Conservation (phyloP, 106 monocot species). For the Allium cepa region DNA sequence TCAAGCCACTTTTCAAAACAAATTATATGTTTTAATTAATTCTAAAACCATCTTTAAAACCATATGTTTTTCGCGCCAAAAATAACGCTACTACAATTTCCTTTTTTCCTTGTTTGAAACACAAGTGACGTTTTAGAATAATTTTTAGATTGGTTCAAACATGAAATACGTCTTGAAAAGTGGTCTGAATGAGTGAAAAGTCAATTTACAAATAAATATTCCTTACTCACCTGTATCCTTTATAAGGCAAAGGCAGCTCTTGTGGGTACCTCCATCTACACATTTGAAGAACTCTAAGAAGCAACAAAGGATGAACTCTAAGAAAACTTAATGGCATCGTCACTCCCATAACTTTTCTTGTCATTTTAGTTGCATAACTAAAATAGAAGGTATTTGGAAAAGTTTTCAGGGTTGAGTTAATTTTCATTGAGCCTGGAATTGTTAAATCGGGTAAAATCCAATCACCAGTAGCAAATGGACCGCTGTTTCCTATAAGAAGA, state of each 20-base stretch:
- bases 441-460: constrained; percentile 97
- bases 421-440: constrained; percentile 51
- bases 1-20: no score
- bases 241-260: constrained; percentile 55
- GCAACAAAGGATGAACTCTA: constrained; percentile 79
- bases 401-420: constrained; percentile 48
- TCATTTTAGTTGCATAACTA: constrained; percentile 90
- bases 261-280: constrained; percentile 57
- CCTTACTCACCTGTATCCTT: constrained; percentile 74
- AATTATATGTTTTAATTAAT: neutral
- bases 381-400: constrained; percentile 94
- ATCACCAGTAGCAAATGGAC: constrained; percentile 79
- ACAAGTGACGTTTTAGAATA: no score
- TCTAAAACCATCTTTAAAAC: neutral
- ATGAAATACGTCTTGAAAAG: no score
- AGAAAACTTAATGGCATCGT: constrained; percentile 77
- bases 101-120: neutral
- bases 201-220: no score
- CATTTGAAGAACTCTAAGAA: constrained; percentile 86
- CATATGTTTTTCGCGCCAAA: neutral
- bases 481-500: constrained; percentile 46
- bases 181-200: no score
- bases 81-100: neutral
- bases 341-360: constrained; percentile 59
- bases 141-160: no score